Conservation (phyloP, 495 filamentous ascomycete genomes). For the Lophium mytilinum region DNA sequence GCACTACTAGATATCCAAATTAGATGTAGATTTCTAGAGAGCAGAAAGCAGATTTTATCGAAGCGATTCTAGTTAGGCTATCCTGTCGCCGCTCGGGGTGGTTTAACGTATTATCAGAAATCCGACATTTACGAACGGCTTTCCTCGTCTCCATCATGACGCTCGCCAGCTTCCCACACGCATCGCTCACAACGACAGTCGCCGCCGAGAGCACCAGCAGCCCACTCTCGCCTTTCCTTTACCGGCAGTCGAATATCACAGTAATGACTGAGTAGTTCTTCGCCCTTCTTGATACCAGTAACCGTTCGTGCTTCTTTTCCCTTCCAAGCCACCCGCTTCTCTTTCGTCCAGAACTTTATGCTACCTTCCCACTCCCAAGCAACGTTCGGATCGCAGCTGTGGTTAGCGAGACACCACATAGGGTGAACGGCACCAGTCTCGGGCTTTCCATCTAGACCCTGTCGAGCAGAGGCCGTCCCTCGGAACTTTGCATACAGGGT, state of each 20-base stretch:
- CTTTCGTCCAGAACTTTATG: slow-evolving; percentile 57
- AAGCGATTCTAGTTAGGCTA: no score
- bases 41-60: no score
- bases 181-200: slow-evolving; percentile 78
- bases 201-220: slow-evolving; percentile 73
- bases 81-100: no score
- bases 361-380: slow-evolving; percentile 86
- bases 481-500: slow-evolving; percentile 90
- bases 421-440: slow-evolving; percentile 74
- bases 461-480: slow-evolving; percentile 77
- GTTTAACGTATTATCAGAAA: no score
- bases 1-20: no score
- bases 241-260: slow-evolving; percentile 78
- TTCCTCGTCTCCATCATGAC: no score
- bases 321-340: slow-evolving; percentile 43
- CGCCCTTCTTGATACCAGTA: slow-evolving; percentile 60
- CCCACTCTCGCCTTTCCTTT: slow-evolving; percentile 79
- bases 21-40: no score
- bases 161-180: slow-evolving; percentile 42
- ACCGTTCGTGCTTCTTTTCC: slow-evolving; percentile 17
- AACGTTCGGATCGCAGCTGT: slow-evolving; percentile 90
- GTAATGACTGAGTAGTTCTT: slow-evolving; percentile 90
- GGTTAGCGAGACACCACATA: slow-evolving; percentile 77
- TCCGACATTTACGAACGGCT: no score
- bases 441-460: slow-evolving; percentile 64